Conservation (phyloP, 208 protist genomes). For the Trichomonas tenax region DNA sequence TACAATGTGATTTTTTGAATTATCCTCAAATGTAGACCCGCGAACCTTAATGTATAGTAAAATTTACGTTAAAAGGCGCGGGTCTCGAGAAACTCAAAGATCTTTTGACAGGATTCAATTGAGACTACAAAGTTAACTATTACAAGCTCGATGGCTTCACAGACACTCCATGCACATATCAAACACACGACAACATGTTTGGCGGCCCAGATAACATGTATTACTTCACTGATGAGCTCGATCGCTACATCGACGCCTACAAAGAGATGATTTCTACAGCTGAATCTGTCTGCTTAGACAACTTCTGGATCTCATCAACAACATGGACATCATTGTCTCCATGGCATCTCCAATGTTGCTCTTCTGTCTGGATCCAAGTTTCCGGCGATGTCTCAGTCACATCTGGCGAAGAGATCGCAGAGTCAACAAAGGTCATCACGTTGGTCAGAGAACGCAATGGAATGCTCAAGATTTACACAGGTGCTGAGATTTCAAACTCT, state of each 20-base stretch:
- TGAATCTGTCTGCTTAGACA: neutral
- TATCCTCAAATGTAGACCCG: no score
- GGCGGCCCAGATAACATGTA: neutral
- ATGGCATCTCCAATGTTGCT: neutral
- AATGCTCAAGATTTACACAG: neutral
- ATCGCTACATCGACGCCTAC: neutral
- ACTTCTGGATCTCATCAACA: neutral
- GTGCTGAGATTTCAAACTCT: neutral
- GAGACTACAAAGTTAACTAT: neutral
- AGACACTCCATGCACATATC: neutral
- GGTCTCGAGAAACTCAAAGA: neutral
- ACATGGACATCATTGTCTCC: neutral
- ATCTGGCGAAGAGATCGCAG: neutral
- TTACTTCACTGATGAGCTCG: neutral
- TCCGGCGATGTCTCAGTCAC: neutral
- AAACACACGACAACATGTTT: neutral
- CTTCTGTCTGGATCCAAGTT: neutral
- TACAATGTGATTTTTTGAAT: no score
- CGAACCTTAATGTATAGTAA: no score
- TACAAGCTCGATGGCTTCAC: neutral
- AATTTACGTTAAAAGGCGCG: no score
- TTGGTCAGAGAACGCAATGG: neutral
- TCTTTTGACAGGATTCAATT: neutral
- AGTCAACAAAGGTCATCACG: neutral
- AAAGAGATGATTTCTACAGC: neutral